Conservation (phyloP, 495 filamentous ascomycete genomes). For the Chaetomidium leptoderma region DNA sequence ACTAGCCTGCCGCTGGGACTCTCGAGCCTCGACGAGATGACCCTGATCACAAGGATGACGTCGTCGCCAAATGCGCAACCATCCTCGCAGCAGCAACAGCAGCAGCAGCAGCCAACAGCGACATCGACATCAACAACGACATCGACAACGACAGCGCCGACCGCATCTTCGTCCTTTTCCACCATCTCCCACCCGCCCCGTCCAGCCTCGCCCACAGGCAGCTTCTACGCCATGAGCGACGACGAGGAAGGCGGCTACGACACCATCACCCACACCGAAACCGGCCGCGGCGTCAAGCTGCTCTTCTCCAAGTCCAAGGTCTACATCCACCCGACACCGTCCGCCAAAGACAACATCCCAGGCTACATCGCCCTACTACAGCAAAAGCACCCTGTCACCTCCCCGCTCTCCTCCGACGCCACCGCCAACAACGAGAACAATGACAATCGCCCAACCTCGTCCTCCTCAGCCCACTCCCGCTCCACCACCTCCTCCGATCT, state of each 20-base stretch:
- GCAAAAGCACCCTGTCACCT: conserved; percentile 61
- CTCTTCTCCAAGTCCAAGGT: conserved; percentile 98
- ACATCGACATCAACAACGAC: not conserved
- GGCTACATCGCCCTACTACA: conserved; percentile 93
- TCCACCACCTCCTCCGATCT: conserved; percentile 60
- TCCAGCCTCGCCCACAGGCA: conserved; percentile 70
- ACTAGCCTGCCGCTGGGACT: not conserved
- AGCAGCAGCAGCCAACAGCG: too few species aligned
- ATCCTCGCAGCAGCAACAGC: conserved; percentile 7
- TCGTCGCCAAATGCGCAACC: conserved; percentile 14
- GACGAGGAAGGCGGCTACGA: conserved; percentile 94
- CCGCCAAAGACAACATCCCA: conserved; percentile 91
- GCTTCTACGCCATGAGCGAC: conserved; percentile 95
- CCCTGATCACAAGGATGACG: conserved; percentile 25
- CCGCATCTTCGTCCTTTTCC: conserved; percentile 12
- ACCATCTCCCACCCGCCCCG: conserved; percentile 21
- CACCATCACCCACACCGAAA: conserved; percentile 80
- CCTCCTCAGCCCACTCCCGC: conserved; percentile 39
- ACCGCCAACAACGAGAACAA: not conserved
- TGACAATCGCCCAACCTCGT: conserved; percentile 45
- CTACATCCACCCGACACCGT: conserved; percentile 94
- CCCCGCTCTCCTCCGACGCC: conserved; percentile 4
- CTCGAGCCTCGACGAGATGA: conserved; percentile 18
- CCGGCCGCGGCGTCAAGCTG: conserved; percentile 87
- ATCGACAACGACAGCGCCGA: not conserved